These are phyloP conservation scores for Aspergillus pseudonomiae DNA, from an alignment of 2,329 filamentous ascomycete species.

Conservation along the genomic window DNA sequence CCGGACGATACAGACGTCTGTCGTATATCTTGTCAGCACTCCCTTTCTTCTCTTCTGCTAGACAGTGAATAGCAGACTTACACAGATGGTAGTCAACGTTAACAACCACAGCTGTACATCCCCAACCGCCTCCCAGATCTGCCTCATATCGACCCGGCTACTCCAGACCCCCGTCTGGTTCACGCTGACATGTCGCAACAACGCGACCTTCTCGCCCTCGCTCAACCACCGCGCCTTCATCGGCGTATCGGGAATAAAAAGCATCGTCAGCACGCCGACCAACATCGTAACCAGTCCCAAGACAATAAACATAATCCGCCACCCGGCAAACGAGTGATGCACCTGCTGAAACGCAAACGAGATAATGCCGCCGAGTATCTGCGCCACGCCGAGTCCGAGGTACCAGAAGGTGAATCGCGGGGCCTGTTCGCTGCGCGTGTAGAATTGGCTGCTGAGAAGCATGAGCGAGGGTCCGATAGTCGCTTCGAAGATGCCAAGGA, in stretches of 20 bases:
- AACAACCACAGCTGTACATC: slow-evolving; percentile 53
- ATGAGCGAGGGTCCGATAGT: slow-evolving; percentile 63
- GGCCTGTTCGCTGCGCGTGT: slow-evolving; percentile 59
- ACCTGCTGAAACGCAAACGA: slow-evolving; percentile 58
- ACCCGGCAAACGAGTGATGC: slow-evolving; percentile 42
- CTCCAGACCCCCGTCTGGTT: slow-evolving; percentile 58
- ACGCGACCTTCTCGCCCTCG: slow-evolving; percentile 42
- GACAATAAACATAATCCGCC: slow-evolving; percentile 55
- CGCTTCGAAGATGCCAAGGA: slow-evolving; percentile 64
- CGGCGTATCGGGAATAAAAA: slow-evolving; percentile 47
- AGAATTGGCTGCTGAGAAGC: slow-evolving; percentile 64
- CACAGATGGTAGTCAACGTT: slow-evolving; percentile 28
- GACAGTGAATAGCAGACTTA: neutral
- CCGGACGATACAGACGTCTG: slow-evolving; percentile 39
- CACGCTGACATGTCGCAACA: slow-evolving; percentile 47
- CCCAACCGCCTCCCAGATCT: slow-evolving; percentile 50
- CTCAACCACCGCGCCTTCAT: slow-evolving; percentile 40
- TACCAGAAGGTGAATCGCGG: slow-evolving; percentile 65
- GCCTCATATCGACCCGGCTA: slow-evolving; percentile 51
- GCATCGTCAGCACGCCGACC: slow-evolving; percentile 41
- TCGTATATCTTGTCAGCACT: neutral
- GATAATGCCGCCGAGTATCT: slow-evolving; percentile 57
- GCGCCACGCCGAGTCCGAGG: slow-evolving; percentile 57
- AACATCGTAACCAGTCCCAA: slow-evolving; percentile 48
- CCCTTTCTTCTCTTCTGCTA: neutral